These are phyloP conservation scores for Aphanomyces cochlioides DNA, from an alignment of 352 stramenopile species.

Conservation along the genomic window DNA sequence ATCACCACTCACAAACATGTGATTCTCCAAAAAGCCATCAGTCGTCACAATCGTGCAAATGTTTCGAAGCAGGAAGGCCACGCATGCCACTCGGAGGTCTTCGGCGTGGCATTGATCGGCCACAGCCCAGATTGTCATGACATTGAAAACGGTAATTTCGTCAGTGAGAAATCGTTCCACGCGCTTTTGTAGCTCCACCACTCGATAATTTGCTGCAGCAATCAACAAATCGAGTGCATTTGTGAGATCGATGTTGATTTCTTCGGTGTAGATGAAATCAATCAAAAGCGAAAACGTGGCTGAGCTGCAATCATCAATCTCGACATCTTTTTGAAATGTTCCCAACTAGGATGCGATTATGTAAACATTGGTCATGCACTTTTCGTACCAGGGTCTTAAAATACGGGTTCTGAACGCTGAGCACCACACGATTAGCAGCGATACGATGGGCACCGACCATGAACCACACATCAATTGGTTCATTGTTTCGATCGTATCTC, in stretches of 20 bases:
- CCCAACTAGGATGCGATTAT: constrained; percentile 58
- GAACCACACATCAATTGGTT: constrained; percentile 86
- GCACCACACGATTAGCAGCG: constrained; percentile 84
- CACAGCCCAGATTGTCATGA: constrained; percentile 69
- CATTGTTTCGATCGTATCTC: constrained; percentile 31
- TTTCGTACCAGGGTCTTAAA: constrained; percentile 87
- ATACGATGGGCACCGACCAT: constrained; percentile 83
- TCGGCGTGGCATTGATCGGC: constrained; percentile 72
- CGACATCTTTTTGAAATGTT: constrained; percentile 76
- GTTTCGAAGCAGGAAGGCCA: constrained; percentile 82
- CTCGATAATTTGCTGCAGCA: constrained; percentile 76
- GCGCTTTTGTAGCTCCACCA: constrained; percentile 82
- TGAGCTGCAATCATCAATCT: constrained; percentile 86
- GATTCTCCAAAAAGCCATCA: constrained; percentile 16
- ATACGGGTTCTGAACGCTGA: constrained; percentile 88
- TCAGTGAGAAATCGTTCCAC: constrained; percentile 73
- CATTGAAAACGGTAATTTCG: constrained; percentile 77
- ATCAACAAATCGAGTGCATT: constrained; percentile 78
- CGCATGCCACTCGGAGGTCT: constrained; percentile 82
- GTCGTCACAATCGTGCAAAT: constrained; percentile 71
- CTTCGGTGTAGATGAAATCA: constrained; percentile 85
- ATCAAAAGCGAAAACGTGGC: constrained; percentile 83
- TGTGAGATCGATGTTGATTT: constrained; percentile 76
- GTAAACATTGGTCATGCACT: constrained; percentile 13
- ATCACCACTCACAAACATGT: constrained; percentile 13